A percentile compares a stretch with the other conserved stretches of the same genome.
These are phyloP conservation scores for Tetrahymena borealis DNA, from an alignment of 73 alveolate genomes.

Conservation along the genomic window DNA sequence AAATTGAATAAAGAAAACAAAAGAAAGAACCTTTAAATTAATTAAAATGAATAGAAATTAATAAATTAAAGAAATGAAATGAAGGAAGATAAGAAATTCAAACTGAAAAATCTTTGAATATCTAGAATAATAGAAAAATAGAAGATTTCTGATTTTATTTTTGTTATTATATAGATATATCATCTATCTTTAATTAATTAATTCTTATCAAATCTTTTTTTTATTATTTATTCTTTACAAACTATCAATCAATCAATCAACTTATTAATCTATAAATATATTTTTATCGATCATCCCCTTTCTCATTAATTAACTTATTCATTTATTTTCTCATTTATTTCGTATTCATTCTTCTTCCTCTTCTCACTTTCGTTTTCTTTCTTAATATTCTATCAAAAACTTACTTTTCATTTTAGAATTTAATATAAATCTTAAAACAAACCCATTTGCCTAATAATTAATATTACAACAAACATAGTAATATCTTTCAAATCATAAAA, in stretches of 20 bases:
- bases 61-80: no score
- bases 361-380: background rate
- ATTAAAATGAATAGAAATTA: no score
- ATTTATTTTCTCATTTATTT: background rate
- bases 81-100: no score
- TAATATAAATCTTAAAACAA: background rate
- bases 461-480: background rate
- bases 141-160: background rate
- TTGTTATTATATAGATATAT: background rate
- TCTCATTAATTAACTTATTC: background rate
- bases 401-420: background rate
- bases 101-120: background rate
- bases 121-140: background rate
- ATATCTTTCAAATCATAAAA: background rate
- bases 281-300: background rate
- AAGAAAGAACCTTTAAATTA: no score
- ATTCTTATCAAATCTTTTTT: no score
- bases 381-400: background rate
- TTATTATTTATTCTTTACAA: no score
- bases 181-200: no score
- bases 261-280: no score
- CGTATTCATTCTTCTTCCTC: background rate
- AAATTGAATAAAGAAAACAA: no score
- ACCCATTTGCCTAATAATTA: background rate
- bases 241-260: background rate